These are phyloP conservation scores for Termitomyces sp. DNA, from an alignment of 768 basidiomycete species.

Conservation along the genomic window DNA sequence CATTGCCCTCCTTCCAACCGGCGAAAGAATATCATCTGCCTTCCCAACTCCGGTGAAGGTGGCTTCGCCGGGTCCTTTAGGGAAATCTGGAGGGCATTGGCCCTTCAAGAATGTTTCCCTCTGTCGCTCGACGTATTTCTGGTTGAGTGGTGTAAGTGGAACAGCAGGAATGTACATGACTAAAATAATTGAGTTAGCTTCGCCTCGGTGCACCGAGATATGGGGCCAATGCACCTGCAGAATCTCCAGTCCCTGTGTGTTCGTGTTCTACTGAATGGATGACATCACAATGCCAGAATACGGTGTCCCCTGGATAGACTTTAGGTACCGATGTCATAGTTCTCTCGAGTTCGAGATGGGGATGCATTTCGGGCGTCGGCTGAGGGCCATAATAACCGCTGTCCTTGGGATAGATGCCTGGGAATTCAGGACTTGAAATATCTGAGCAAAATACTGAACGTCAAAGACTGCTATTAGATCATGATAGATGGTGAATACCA, in stretches of 20 bases:
- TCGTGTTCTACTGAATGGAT: slow-evolving; percentile 45
- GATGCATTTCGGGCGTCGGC: slow-evolving; percentile 54
- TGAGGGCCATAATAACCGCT: slow-evolving; percentile 38
- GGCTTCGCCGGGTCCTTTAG: slow-evolving; percentile 33
- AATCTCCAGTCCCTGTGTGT: slow-evolving; percentile 51
- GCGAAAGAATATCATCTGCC: slow-evolving; percentile 29
- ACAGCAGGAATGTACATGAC: slow-evolving; percentile 81
- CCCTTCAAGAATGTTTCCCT: slow-evolving; percentile 55
- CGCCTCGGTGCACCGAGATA: neutral
- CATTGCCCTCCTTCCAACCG: slow-evolving; percentile 36
- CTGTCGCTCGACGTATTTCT: slow-evolving; percentile 57
- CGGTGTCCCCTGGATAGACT: slow-evolving; percentile 72
- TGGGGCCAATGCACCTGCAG: slow-evolving; percentile 36
- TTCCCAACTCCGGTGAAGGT: slow-evolving; percentile 30
- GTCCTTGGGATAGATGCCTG: slow-evolving; percentile 38
- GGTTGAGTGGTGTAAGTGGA: slow-evolving; percentile 59
- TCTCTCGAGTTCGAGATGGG: slow-evolving; percentile 56
- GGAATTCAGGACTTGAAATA: slow-evolving; percentile 43
- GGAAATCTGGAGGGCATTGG: slow-evolving; percentile 70
- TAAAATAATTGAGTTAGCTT: slow-evolving; percentile 14
- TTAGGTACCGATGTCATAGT: slow-evolving; percentile 70
- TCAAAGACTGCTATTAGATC: neutral
- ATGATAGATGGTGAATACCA: slow-evolving; percentile 24
- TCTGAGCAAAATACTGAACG: slow-evolving; percentile 24
- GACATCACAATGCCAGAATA: slow-evolving; percentile 72